A percentile compares a stretch with the other conserved stretches of the same genome.
These are phyloP conservation scores for Ampelocalamus luodianensis DNA, from an alignment of 176 grass and related monocot species.

Conservation along the genomic window DNA sequence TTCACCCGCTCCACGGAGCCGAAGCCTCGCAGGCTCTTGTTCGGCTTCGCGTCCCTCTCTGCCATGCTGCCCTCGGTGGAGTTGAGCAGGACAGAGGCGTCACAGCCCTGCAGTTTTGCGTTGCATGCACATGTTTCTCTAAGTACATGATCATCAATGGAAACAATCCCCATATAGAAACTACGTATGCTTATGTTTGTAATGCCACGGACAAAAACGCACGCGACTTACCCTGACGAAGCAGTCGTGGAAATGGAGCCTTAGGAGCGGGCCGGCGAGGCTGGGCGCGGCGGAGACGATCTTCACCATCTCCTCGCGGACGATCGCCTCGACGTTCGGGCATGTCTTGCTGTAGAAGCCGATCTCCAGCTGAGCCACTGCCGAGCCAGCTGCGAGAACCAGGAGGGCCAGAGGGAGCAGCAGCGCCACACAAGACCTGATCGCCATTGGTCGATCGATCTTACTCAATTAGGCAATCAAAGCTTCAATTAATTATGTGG, in stretches of 20 bases:
- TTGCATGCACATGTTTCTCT: not conserved
- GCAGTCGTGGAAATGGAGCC: slow-evolving; percentile 79
- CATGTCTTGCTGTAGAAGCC: slow-evolving; percentile 75
- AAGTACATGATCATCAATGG: not conserved
- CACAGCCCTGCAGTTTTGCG: slow-evolving; percentile 55
- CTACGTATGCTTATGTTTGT: not conserved
- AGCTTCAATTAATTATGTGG: not conserved
- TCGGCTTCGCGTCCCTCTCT: slow-evolving; percentile 62
- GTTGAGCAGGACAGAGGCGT: slow-evolving; percentile 67
- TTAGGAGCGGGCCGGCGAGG: slow-evolving; percentile 66
- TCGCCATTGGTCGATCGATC: slow-evolving; percentile 18
- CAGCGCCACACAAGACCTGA: not conserved
- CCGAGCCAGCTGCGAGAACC: slow-evolving; percentile 25
- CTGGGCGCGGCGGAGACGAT: slow-evolving; percentile 46
- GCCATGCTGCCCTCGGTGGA: slow-evolving; percentile 42
- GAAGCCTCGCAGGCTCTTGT: slow-evolving; percentile 66
- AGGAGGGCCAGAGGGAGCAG: slow-evolving; percentile 10
- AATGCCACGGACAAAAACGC: not conserved
- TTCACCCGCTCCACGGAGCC: slow-evolving; percentile 71
- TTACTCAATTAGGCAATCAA: not conserved
- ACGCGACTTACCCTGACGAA: slow-evolving; percentile 66
- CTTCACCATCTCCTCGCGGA: slow-evolving; percentile 63
- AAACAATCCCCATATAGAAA: not conserved
- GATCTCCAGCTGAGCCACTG: slow-evolving; percentile 47
- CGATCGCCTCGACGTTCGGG: slow-evolving; percentile 60